Percentiles rank a stretch among this genome's conserved stretches.
phyloP scores from a whole-genome alignment of 2,329 filamentous ascomycete species.

The Pseudocercospora eumusae region DNA sequence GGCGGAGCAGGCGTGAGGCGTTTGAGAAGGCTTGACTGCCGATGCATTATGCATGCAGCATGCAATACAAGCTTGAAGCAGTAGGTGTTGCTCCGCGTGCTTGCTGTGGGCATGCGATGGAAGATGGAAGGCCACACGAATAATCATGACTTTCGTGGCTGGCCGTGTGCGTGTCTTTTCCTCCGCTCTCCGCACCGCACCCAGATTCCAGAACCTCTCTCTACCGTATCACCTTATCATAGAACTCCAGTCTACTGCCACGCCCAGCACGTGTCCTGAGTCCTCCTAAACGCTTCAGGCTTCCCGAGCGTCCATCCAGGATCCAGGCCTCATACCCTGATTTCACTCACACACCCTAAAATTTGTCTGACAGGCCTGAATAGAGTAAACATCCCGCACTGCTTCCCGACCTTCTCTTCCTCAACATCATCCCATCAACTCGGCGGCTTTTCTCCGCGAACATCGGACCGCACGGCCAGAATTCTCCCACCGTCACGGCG shows the following conservation, averaged over 20 bases:
- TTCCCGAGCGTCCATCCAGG: conserved; percentile 11
- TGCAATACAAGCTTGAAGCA: too few species aligned
- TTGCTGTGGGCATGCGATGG: conserved; percentile 6
- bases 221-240: too few species aligned
- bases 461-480: conserved; percentile 24
- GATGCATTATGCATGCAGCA: conserved; percentile 13
- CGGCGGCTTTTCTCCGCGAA: conserved; percentile 26
- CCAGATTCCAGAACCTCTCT: background rate
- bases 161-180: conserved; percentile 1
- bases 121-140: conserved; percentile 8
- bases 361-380: conserved; percentile 14
- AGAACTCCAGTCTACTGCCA: too few species aligned
- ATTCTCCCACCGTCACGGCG: conserved; percentile 27
- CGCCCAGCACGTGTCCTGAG: too few species aligned
- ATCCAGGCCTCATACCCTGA: conserved; percentile 16
- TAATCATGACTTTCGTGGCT: conserved; percentile 4
- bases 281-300: conserved; percentile 10
- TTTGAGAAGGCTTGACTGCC: conserved; percentile 10
- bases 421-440: conserved; percentile 13
- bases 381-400: conserved; percentile 19
- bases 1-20: conserved; percentile 12
- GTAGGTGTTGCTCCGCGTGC: too few species aligned
- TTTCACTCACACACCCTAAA: too few species aligned
- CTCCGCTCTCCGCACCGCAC: conserved; percentile 1
- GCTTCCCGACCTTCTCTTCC: conserved; percentile 14